Base-by-base conservation (phyloP, 768 basidiomycete species). In the Crassisporium funariophilum region DNA sequence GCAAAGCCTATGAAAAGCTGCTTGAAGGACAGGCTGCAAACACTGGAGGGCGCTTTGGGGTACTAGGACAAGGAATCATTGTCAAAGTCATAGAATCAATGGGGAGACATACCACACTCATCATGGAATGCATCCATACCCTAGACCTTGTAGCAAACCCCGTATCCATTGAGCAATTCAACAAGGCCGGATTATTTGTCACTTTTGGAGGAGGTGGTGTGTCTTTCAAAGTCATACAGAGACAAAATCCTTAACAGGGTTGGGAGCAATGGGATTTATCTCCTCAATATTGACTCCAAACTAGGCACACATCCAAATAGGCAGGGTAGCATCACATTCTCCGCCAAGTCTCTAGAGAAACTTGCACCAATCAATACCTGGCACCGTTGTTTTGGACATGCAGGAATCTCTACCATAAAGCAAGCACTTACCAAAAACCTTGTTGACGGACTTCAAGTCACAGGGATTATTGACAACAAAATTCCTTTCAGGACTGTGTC, bases 401-500 rank as follows among this genome's bases (percentile, higher is more conserved):
- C 50, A 0, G 45, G 47, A 0, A 44, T 50, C 1, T 39, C 44
- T 4, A 21, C 37, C 0, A 55, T 64, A 5, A 25, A 45, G 5
- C 21, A 44, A 1, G 41, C 62, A 44, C 16, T 44, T 1, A 27
- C 13, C 9, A 49, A 47, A 41, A 38, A 41, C 0, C 29, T 63
- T 1, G 62, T 66, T 2, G 43, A 53, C 11, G 62, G 63, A 0
- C 31, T 68, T 1, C 22, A 52, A 52, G 5, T 21, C 45, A 7
- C 10, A 53, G 9, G 41, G 38, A 1, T 5, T 35, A n/a, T 16
- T 20, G 0, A 54, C 56, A 1, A 8, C 48, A 12, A n/a, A n/a
- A n/a, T n/a, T n/a, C n/a, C n/a, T 67, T 62, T 38, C 49, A 64
- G 25, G 57, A 61, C 35, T 66, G 66, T 47, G 50, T 64, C 0